These are phyloP conservation scores for Clonostachys rhizophaga DNA, from an alignment of 2,329 filamentous ascomycete species.

Conservation along the genomic window DNA sequence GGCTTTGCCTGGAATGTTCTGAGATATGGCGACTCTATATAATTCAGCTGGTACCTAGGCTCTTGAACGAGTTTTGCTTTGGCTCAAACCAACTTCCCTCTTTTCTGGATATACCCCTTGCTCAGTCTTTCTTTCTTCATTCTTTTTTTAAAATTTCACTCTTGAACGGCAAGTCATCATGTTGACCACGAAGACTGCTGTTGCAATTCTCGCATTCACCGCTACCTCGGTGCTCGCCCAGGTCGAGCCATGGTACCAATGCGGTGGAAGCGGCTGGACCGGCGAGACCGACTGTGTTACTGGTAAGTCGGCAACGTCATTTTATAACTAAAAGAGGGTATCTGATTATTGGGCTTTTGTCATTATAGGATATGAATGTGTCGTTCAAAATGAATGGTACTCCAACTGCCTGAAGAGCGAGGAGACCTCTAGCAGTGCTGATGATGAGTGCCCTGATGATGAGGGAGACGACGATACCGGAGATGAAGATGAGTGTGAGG, in stretches of 20 bases:
- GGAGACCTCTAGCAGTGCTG: conserved; percentile 21
- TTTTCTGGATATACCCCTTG: too few relatives aligned
- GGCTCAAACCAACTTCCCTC: not conserved
- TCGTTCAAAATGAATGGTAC: conserved; percentile 31
- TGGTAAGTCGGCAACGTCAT: not conserved
- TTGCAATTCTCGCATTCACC: not conserved
- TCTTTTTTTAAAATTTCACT: not conserved
- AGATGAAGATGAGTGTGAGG: too few relatives aligned
- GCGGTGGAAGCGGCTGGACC: not conserved
- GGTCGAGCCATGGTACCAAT: not conserved
- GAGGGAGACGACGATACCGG: not conserved
- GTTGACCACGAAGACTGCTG: not conserved
- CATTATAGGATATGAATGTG: conserved; percentile 2
- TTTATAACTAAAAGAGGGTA: too few relatives aligned
- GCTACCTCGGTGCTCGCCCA: not conserved
- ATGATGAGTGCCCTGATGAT: not conserved
- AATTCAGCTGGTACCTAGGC: not conserved
- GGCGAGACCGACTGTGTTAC: not conserved
- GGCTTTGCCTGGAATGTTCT: too few relatives aligned
- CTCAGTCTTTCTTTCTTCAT: not conserved
- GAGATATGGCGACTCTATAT: too few relatives aligned
- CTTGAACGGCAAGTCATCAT: not conserved
- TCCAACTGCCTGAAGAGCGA: conserved; percentile 40
- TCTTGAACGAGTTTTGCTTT: not conserved
- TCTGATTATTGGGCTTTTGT: too few relatives aligned